These are phyloP conservation scores for Tylopilus balloui DNA, from an alignment of 768 basidiomycete species.

Conservation along the genomic window DNA sequence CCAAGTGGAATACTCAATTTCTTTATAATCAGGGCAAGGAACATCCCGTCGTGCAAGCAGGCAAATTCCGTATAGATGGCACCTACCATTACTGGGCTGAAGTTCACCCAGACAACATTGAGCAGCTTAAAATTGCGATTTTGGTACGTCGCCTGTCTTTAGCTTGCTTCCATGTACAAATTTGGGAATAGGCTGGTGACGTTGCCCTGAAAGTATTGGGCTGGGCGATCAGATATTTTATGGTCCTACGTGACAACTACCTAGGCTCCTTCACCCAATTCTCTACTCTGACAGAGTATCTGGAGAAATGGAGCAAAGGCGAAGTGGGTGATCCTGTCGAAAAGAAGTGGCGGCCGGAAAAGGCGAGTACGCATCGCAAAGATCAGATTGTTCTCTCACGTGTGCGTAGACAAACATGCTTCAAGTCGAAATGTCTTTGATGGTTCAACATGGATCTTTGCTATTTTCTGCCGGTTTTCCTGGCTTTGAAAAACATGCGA, in stretches of 20 bases:
- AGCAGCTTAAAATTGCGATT: slow-evolving; percentile 69
- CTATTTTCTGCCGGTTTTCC: slow-evolving; percentile 65
- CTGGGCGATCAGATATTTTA: slow-evolving; percentile 85
- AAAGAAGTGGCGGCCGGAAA: slow-evolving; percentile 73
- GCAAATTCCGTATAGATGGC: slow-evolving; percentile 53
- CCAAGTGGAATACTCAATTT: slow-evolving; percentile 85
- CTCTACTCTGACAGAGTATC: slow-evolving; percentile 80
- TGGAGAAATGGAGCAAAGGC: slow-evolving; percentile 56
- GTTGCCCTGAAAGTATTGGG: slow-evolving; percentile 69
- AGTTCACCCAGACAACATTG: slow-evolving; percentile 65
- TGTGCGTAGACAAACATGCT: slow-evolving; percentile 70
- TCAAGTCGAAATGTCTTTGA: slow-evolving; percentile 63
- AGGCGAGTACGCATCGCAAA: slow-evolving; percentile 41
- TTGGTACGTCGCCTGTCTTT: slow-evolving; percentile 36
- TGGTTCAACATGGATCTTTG: slow-evolving; percentile 48
- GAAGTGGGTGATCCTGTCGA: slow-evolving; percentile 78
- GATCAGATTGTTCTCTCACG: slow-evolving; percentile 6
- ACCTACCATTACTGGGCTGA: slow-evolving; percentile 73
- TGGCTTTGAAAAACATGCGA: slow-evolving; percentile 45
- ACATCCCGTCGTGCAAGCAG: slow-evolving; percentile 57
- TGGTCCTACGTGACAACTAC: slow-evolving; percentile 91
- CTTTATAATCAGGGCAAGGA: slow-evolving; percentile 60
- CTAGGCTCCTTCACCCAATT: slow-evolving; percentile 93
- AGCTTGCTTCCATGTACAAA: neutral
- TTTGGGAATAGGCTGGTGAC: slow-evolving; percentile 40